Evolutionary conservation across 768 basidiomycete species (phyloP).

Genomic region (Phanerochaete sordida): DNA sequence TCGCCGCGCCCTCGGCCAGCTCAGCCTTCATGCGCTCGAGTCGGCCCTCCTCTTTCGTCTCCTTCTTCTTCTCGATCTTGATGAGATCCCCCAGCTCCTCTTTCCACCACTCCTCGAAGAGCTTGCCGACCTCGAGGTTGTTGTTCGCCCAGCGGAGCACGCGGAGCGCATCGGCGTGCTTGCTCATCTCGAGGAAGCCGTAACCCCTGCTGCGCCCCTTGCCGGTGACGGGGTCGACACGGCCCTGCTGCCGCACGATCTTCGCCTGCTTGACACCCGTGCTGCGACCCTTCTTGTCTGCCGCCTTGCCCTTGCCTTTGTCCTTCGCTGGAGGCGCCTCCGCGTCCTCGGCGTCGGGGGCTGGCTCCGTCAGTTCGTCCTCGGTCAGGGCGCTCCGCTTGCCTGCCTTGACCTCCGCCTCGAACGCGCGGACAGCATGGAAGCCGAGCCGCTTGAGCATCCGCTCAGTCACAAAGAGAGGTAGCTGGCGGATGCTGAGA

Average conservation of each 20-base stretch:
- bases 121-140: slow-evolving; percentile 57
- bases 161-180: slow-evolving; percentile 86
- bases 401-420: slow-evolving; percentile 69
- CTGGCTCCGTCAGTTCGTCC: slow-evolving; percentile 65
- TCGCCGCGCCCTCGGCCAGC: slow-evolving; percentile 41
- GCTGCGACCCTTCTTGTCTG: slow-evolving; percentile 27
- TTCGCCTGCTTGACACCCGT: slow-evolving; percentile 83
- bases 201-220: slow-evolving; percentile 91
- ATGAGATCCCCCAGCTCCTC: slow-evolving; percentile 64
- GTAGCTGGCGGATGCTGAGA: slow-evolving; percentile 90
- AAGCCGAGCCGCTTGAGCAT: slow-evolving; percentile 84
- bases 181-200: slow-evolving; percentile 89
- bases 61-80: slow-evolving; percentile 47
- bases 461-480: slow-evolving; percentile 85
- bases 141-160: slow-evolving; percentile 95
- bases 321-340: slow-evolving; percentile 20
- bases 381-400: slow-evolving; percentile 54
- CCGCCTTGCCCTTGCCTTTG: slow-evolving; percentile 26
- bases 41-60: slow-evolving; percentile 38
- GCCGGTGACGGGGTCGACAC: slow-evolving; percentile 84
- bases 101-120: slow-evolving; percentile 85
- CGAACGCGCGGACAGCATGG: slow-evolving; percentile 76
- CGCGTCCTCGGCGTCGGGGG: slow-evolving; percentile 21
- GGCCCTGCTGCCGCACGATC: slow-evolving; percentile 84
- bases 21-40: slow-evolving; percentile 60